These are phyloP conservation scores for Laburnicola sp. DNA, from an alignment of 2,329 filamentous ascomycete genomes.

Conservation along the genomic window DNA sequence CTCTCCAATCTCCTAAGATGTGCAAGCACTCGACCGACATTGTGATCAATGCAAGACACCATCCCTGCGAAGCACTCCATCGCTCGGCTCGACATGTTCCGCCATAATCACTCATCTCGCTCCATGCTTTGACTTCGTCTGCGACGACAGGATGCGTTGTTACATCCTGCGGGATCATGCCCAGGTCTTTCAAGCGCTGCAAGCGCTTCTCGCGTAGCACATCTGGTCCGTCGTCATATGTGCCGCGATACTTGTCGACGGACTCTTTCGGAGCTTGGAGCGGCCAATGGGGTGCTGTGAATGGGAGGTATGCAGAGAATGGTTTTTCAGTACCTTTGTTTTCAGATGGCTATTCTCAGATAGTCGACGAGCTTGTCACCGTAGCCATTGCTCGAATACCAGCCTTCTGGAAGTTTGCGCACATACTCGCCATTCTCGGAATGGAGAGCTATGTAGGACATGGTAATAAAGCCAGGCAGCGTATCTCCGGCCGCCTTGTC, in stretches of 20 bases:
- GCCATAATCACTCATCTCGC: constrained; percentile 54
- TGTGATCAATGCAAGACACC: constrained; percentile 40
- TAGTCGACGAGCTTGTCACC: constrained; percentile 47
- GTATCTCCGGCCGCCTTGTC: constrained; percentile 32
- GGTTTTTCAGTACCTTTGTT: constrained; percentile 18
- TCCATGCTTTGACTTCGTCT: constrained; percentile 56
- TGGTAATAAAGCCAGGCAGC: constrained; percentile 49
- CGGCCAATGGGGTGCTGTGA: constrained; percentile 37
- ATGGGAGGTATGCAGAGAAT: constrained; percentile 37
- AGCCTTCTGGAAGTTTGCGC: constrained; percentile 41
- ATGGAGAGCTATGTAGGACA: constrained; percentile 47
- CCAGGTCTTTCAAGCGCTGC: constrained; percentile 24
- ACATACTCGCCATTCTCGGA: constrained; percentile 47
- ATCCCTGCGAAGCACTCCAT: constrained; percentile 46
- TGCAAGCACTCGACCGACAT: constrained; percentile 39
- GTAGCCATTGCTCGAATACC: constrained; percentile 47
- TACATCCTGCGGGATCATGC: constrained; percentile 13
- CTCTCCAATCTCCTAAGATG: constrained; percentile 36
- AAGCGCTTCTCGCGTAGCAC: constrained; percentile 25
- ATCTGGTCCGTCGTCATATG: constrained; percentile 33
- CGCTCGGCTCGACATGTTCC: constrained; percentile 54
- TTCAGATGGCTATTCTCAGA: constrained; percentile 20
- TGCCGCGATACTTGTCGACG: constrained; percentile 26
- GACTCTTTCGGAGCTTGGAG: constrained; percentile 31
- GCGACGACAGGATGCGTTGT: constrained; percentile 52